Evolutionary conservation across 345 rosid species (phyloP), one percentile per base, ranked within the genome.

Genomic region (sweet orange (Citrus sinensis)): DNA sequence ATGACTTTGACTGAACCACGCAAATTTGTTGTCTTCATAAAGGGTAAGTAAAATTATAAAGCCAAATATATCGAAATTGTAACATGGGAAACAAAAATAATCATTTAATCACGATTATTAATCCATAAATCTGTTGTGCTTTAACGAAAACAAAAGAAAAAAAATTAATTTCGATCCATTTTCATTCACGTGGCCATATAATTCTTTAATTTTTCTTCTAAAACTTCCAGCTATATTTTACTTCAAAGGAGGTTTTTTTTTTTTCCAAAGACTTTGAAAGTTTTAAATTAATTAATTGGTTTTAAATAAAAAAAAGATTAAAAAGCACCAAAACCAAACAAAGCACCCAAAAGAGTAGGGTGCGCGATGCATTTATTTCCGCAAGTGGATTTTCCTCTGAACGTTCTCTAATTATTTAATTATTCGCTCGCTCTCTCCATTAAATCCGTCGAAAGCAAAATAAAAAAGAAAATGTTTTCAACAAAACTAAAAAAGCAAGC

Each of bases 291-390:
- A 62, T 62, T 30, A 63, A 63, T 63, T 14, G 32, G 17, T 24
- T n/a, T 11, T 40, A 10, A 49, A 16, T 46, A 5, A 27, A 71
- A 29, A 29, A 71, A 29, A 30, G 13, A 29, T 9, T 9, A 20
- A 24, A 30, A 30, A 2, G 17, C 17, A 46, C 51, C 51, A 46
- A 46, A 46, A 46, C 51, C 40, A 32, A 22, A 71, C 4, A n/a
- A 16, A 25, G 61, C 54, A 42, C 9, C 59, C 63, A 24, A 51
- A 66, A 35, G 63, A 70, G 55, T 55, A 29, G 80, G 68, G 80
- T 58, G 61, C 30, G 63, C 9, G 19, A 40, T 27, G 66, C 73
- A 68, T 56, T 39, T 68, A 68, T 58, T 68, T 68, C 19, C 67
- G 74, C 42, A 9, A 76, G 61, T 6, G 70, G 49, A 24, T 74